Evolutionary conservation across 495 filamentous ascomycete genomes (phyloP), one percentile per base, ranked within the genome.

Genomic region (Hypoxylon lienhwacheense): DNA sequence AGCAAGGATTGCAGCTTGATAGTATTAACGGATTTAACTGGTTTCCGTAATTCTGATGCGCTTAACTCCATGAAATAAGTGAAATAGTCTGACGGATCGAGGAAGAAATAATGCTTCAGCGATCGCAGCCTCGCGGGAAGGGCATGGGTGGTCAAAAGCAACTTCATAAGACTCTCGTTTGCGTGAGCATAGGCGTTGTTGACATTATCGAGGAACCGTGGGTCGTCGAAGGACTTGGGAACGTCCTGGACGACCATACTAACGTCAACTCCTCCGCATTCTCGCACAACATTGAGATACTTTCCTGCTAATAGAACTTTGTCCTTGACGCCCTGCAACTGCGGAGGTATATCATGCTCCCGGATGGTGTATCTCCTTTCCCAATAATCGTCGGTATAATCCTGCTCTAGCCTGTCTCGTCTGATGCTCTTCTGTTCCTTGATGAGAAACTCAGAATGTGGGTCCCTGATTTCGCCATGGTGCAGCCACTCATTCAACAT

Each of bases 401-500:
- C 93, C 63, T 96, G 84, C 65, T 97, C 90, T 7, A 98, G 73
- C 61, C 87, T 81, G 62, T 97, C 95, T 14, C 93, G 81, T 45
- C 85, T 85, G 61, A 98, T 97, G 63, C 90, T 93, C 70, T 92
- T 92, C 66, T 96, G 91, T 68, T 98, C 93, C 57, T 90, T 95
- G 55, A 98, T 85, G 28, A 98, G 72, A 64, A 98, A 98, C 66
- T 98, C 93, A 8, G 81, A 83, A 67, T 97, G 95, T 1, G 92
- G 90, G 68, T 98, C 93, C 66, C 85, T 88, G 66, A 98, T 97
- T 29, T 86, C 89, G 12, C 93, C 93, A 64, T 95, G 91, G 65
- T 98, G 93, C 16, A 98, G 70, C 95, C 93, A 98, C 66, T 97
- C 93, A 63, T 98, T 98, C 49, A 98, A 72, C 93, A 98, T 98